phyloP scores from a whole-genome alignment of 768 basidiomycete species.

The Trametes cinnabarina region DNA sequence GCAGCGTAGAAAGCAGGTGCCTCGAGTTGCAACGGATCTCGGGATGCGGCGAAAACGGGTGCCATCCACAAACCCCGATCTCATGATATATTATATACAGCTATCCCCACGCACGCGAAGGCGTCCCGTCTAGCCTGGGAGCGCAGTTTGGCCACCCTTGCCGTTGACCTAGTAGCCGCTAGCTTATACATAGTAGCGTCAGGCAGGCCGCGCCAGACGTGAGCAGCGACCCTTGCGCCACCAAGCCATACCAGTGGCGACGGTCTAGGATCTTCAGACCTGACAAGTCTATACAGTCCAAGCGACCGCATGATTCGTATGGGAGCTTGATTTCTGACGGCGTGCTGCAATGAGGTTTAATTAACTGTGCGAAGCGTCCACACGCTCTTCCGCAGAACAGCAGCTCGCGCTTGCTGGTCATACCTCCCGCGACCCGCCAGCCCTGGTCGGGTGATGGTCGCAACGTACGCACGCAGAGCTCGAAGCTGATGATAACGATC shows the following conservation, averaged over 20 bases:
- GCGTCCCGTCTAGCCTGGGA: background rate
- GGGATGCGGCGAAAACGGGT: background rate
- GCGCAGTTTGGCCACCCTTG: background rate
- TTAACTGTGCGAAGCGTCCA: conserved; percentile 15
- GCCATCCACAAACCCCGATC: conserved; percentile 6
- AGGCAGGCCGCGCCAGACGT: background rate
- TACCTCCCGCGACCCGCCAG: background rate
- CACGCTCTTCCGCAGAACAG: background rate
- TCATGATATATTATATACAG: conserved; percentile 15
- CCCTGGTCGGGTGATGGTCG: background rate
- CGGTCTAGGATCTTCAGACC: no score
- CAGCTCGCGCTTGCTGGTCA: background rate
- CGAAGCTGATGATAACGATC: background rate
- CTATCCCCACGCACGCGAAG: conserved; percentile 1
- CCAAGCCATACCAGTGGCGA: background rate
- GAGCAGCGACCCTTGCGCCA: background rate
- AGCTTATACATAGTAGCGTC: no score
- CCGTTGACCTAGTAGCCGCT: background rate
- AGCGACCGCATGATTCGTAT: conserved; percentile 8
- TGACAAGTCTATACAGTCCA: background rate
- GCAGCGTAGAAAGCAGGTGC: background rate
- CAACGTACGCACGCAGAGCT: background rate
- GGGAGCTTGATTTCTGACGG: conserved; percentile 9
- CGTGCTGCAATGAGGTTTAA: conserved; percentile 19
- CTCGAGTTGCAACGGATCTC: background rate